Conservation (phyloP, 1,139 yeast species). For the Geotrichum citri-aurantii region DNA sequence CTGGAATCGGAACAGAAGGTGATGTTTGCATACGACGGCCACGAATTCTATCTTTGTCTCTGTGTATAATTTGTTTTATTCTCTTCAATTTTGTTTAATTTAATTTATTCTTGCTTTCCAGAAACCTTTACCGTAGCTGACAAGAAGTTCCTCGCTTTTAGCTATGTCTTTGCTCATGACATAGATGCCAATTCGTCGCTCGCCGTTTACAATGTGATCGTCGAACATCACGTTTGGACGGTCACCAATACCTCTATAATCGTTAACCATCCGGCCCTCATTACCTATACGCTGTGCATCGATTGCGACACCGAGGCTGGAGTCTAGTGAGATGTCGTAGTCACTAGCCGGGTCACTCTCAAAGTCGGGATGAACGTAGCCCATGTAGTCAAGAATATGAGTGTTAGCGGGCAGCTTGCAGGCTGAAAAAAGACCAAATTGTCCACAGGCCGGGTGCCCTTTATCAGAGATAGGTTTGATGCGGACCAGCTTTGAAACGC, state of each 20-base stretch:
- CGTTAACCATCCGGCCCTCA: slow-evolving; percentile 32
- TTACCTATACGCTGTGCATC: slow-evolving; percentile 29
- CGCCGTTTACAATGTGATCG: slow-evolving; percentile 24
- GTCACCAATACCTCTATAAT: slow-evolving; percentile 28
- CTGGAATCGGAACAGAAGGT: slow-evolving; percentile 2
- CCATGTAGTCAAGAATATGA: slow-evolving; percentile 29
- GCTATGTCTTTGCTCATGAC: slow-evolving; percentile 20
- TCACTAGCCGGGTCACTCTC: slow-evolving; percentile 28
- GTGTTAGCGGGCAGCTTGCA: slow-evolving; percentile 24
- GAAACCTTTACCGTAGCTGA: slow-evolving; percentile 30
- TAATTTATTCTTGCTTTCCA: slow-evolving; percentile 22
- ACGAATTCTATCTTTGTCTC: neutral
- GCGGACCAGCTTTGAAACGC: slow-evolving; percentile 20
- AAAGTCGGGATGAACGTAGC: slow-evolving; percentile 26
- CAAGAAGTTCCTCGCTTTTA: slow-evolving; percentile 27
- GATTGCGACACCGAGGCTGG: slow-evolving; percentile 24
- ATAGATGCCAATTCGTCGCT: slow-evolving; percentile 26
- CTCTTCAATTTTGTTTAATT: neutral
- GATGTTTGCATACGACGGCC: neutral
- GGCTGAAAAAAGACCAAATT: slow-evolving; percentile 28
- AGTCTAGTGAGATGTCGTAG: slow-evolving; percentile 28
- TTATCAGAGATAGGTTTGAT: slow-evolving; percentile 25
- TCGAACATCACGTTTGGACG: slow-evolving; percentile 29
- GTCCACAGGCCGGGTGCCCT: slow-evolving; percentile 30
- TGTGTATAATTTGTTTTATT: neutral